Percentiles rank a stretch among this genome's conserved stretches.
phyloP scores from a whole-genome alignment of 805 yeast genomes.

The Kodamaea hsintzibuensis region DNA sequence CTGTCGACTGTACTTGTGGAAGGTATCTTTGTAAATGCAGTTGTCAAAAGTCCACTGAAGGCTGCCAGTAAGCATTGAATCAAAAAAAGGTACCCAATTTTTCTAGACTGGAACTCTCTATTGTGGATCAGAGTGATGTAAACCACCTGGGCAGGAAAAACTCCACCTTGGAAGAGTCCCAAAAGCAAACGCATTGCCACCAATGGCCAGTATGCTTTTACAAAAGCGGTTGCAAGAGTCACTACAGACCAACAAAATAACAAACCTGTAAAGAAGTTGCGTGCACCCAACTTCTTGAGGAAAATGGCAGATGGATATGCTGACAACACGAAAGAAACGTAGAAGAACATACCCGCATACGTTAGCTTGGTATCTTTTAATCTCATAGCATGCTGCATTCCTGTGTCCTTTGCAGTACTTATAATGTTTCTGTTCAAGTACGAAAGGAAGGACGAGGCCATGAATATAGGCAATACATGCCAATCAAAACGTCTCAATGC shows the following conservation, averaged over 20 bases:
- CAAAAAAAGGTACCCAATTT: constrained; percentile 5
- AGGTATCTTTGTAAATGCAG: not conserved
- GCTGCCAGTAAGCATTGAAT: constrained; percentile 7
- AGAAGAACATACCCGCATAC: constrained; percentile 5
- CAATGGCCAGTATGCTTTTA: not conserved
- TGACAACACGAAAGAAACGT: constrained; percentile 1
- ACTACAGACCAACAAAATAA: constrained; percentile 2
- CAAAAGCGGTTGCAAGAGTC: constrained; percentile 3
- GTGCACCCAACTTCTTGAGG: constrained; percentile 4
- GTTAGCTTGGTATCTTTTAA: not conserved
- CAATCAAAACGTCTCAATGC: constrained; percentile 5
- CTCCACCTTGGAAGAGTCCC: constrained; percentile 12
- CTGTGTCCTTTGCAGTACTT: not conserved
- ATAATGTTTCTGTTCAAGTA: constrained; percentile 6
- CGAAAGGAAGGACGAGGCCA: constrained; percentile 3
- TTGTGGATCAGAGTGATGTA: constrained; percentile 7
- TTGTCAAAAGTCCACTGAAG: constrained; percentile 1
- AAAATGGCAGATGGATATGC: constrained; percentile 4
- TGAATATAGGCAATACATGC: constrained; percentile 1
- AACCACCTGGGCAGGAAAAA: constrained; percentile 11
- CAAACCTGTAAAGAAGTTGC: not conserved
- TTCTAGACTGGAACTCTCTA: constrained; percentile 6
- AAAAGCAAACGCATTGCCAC: constrained; percentile 11
- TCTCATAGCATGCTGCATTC: not conserved
- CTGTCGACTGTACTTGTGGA: not conserved